A percentile compares a stretch with the other conserved stretches of the same genome.
These are phyloP conservation scores for Aspergillus luchuensis DNA, from an alignment of 2,329 filamentous ascomycete genomes.

Conservation along the genomic window DNA sequence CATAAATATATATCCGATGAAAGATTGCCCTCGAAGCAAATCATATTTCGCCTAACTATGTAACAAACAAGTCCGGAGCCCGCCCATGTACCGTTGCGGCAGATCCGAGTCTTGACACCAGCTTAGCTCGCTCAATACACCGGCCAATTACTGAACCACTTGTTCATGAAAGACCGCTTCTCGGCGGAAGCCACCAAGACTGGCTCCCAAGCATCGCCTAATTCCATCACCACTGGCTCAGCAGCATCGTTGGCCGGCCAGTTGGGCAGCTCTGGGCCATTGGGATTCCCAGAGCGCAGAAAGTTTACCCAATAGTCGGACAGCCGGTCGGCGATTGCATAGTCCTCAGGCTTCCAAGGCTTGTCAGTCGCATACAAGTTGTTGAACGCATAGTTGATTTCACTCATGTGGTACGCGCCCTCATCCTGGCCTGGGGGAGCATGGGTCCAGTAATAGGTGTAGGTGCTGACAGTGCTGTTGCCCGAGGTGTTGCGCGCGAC, in stretches of 20 bases:
- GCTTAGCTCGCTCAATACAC: neutral
- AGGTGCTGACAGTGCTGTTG: slow-evolving; percentile 18
- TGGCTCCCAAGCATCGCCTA: neutral
- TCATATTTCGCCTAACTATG: too few relatives aligned
- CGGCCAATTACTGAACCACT: neutral
- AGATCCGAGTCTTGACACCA: too few relatives aligned
- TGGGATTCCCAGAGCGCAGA: neutral
- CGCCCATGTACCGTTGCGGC: too few relatives aligned
- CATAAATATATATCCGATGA: too few relatives aligned
- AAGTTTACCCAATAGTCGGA: slow-evolving; percentile 2
- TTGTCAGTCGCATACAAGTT: neutral
- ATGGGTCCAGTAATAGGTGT: slow-evolving; percentile 34
- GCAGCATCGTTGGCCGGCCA: neutral
- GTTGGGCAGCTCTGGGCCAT: neutral
- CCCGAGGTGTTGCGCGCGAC: slow-evolving; percentile 19
- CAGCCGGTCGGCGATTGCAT: neutral
- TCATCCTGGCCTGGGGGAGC: slow-evolving; percentile 26
- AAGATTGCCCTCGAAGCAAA: too few relatives aligned
- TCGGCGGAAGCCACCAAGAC: neutral
- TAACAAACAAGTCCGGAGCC: too few relatives aligned
- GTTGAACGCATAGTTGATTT: slow-evolving; percentile 36
- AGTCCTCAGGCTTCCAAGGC: neutral
- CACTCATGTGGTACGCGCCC: slow-evolving; percentile 34
- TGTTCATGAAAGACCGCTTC: neutral
- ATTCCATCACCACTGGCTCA: neutral